Base-by-base conservation (phyloP, 2,329 filamentous ascomycete genomes). In the Trichoderma breve region DNA sequence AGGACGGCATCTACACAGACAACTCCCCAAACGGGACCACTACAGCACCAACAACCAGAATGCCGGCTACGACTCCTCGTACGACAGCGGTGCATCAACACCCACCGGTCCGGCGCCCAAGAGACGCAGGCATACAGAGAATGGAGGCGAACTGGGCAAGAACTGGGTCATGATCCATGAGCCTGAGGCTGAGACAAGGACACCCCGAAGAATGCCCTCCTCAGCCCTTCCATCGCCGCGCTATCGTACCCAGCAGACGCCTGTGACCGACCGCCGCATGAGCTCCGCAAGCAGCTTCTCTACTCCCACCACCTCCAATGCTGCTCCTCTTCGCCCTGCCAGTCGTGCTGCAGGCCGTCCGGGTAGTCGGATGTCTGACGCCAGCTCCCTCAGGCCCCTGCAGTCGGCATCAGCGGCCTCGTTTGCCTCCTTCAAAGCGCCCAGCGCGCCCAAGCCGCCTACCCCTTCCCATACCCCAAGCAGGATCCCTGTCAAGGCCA, bases 151-250 rank as follows among this genome's bases (percentile, higher is more conserved):
- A 57, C 82, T 92, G 6, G 84, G 87, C 34, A 87, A 86, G 70
- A 92, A 90, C 81, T 94, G 92, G 92, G 90, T 94, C 32, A 85
- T 94, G 74, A 89, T 94, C 30, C 83, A 83, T 70, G 85, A 86
- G 58, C 79, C 79, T 21, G 70, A 73, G 11, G 11, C 43, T 7
- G 73, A 76, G 74, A 26, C 73, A 70, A 79, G 66, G 73, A 72
- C 77, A 58, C 76, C 76, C 14, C 77, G 77, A 30, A 76, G 78
- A 60, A 76, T 77, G 53, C 72, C 75, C 7, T 70, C n/a, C 24
- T 57, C 76, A 15, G 72, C 76, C 15, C 75, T 75, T 36, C 71
- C 76, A 5, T 73, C 77, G 8, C 77, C 79, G 7, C 78, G 80
- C 66, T 78, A 77, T n/a, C 78, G 80, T 72, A 80, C 81, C 63